Percentiles rank a stretch among this genome's conserved stretches.
These are phyloP conservation scores for Coniochaeta pulveracea DNA, from an alignment of 2,329 filamentous ascomycete species.

Conservation along the genomic window DNA sequence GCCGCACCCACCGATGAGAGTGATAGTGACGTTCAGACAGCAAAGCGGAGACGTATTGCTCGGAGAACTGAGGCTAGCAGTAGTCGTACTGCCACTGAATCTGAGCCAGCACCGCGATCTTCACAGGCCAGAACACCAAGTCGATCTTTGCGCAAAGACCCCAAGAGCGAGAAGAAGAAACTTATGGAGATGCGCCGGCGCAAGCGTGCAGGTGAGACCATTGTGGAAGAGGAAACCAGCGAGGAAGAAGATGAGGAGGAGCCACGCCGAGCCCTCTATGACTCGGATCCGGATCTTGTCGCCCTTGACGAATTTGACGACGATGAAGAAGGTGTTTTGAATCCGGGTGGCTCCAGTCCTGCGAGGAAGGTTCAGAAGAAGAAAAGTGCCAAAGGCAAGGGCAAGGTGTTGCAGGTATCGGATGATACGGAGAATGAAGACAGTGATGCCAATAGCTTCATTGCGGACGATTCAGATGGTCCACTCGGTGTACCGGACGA, in stretches of 20 bases:
- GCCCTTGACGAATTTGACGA: conserved; percentile 21
- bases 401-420: not conserved
- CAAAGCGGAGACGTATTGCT: conserved; percentile 10
- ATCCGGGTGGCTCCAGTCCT: not conserved
- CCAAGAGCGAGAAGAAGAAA: conserved; percentile 13
- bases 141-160: conserved; percentile 4
- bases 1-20: conserved; percentile 7
- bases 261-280: conserved; percentile 14
- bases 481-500: conserved; percentile 44
- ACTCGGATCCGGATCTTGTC: conserved; percentile 16
- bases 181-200: conserved; percentile 18
- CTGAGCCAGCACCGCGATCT: not conserved
- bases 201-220: conserved; percentile 16
- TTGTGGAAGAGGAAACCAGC: conserved; percentile 9
- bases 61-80: not conserved
- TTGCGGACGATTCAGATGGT: conserved; percentile 49
- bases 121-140: conserved; percentile 3
- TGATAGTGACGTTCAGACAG: conserved; percentile 7
- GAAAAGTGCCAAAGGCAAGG: not conserved
- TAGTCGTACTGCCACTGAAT: not conserved
- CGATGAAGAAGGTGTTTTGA: conserved; percentile 16
- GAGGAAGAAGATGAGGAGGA: conserved; percentile 10
- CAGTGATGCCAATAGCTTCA: conserved; percentile 49
- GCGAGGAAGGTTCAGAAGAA: conserved; percentile 3
- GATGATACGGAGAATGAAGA: conserved; percentile 12